Conservation (phyloP, 2,329 filamentous ascomycete species). For the Triangularia setosa region DNA sequence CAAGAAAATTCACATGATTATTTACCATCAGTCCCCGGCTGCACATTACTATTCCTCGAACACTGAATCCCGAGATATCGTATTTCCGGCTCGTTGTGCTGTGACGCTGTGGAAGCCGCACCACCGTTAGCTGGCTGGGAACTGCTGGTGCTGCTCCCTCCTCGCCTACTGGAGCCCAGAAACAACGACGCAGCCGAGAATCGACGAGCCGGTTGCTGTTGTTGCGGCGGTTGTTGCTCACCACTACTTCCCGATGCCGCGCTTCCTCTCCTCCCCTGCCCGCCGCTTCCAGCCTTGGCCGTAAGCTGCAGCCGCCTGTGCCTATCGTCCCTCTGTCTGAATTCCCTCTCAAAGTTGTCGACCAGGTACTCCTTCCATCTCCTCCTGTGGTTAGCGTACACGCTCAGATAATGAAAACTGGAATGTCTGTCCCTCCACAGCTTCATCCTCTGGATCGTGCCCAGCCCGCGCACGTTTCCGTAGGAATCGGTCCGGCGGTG, state of each 20-base stretch:
- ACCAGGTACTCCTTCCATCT: slow-evolving; percentile 47
- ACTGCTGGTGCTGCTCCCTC: slow-evolving; percentile 28
- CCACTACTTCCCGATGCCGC: slow-evolving; percentile 33
- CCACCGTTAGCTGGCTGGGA: slow-evolving; percentile 16
- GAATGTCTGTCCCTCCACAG: slow-evolving; percentile 49
- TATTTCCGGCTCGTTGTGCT: slow-evolving; percentile 37
- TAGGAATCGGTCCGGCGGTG: slow-evolving; percentile 47
- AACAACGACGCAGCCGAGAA: slow-evolving; percentile 43
- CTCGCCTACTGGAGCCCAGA: slow-evolving; percentile 13
- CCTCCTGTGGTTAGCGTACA: slow-evolving; percentile 45
- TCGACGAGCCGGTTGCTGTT: slow-evolving; percentile 17
- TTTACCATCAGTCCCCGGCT: slow-evolving; percentile 36
- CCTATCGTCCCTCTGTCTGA: slow-evolving; percentile 44
- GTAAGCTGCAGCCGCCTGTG: slow-evolving; percentile 43
- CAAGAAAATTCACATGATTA: background rate
- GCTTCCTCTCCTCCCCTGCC: slow-evolving; percentile 36
- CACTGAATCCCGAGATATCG: slow-evolving; percentile 49
- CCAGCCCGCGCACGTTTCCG: slow-evolving; percentile 48
- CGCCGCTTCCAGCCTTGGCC: slow-evolving; percentile 30
- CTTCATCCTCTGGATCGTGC: slow-evolving; percentile 50
- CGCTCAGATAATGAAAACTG: slow-evolving; percentile 44
- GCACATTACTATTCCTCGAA: slow-evolving; percentile 34
- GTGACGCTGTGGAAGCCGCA: slow-evolving; percentile 22
- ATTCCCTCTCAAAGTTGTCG: slow-evolving; percentile 44
- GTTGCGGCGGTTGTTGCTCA: slow-evolving; percentile 29